These are phyloP conservation scores for Pseudocercospora cruenta DNA, from an alignment of 2,329 filamentous ascomycete genomes.

Conservation along the genomic window DNA sequence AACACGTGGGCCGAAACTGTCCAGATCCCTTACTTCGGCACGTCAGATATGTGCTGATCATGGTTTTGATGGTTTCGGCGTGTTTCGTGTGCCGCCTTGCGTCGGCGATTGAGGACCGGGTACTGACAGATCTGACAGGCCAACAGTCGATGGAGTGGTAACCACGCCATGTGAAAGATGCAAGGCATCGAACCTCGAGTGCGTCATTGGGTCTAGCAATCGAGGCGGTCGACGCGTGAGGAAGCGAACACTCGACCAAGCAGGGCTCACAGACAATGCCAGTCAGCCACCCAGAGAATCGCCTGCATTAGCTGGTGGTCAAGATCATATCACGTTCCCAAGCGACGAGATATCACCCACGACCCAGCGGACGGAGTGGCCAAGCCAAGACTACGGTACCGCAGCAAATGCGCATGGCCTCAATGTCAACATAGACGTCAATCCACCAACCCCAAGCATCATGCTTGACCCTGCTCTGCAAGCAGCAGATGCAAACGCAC, in stretches of 20 bases:
- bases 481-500: constrained; percentile 27
- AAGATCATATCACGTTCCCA: constrained; percentile 32
- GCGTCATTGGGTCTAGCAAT: constrained; percentile 57
- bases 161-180: constrained; percentile 61
- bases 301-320: constrained; percentile 31
- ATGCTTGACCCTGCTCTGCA: constrained; percentile 39
- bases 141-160: constrained; percentile 52
- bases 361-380: constrained; percentile 14
- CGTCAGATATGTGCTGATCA: background rate
- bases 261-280: constrained; percentile 37
- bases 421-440: constrained; percentile 17
- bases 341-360: constrained; percentile 15
- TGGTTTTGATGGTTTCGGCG: background rate
- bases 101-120: constrained; percentile 12
- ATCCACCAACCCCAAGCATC: constrained; percentile 30
- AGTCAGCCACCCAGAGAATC: constrained; percentile 14
- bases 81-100: constrained; percentile 1
- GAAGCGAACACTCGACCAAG: constrained; percentile 49
- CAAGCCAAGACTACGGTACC: constrained; percentile 11
- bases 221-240: constrained; percentile 62
- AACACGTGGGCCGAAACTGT: background rate
- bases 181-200: constrained; percentile 61
- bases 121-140: constrained; percentile 33
- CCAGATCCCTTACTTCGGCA: background rate
- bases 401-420: constrained; percentile 9